Conservation (phyloP, 257 asterid species). For the Striga asiatica region DNA sequence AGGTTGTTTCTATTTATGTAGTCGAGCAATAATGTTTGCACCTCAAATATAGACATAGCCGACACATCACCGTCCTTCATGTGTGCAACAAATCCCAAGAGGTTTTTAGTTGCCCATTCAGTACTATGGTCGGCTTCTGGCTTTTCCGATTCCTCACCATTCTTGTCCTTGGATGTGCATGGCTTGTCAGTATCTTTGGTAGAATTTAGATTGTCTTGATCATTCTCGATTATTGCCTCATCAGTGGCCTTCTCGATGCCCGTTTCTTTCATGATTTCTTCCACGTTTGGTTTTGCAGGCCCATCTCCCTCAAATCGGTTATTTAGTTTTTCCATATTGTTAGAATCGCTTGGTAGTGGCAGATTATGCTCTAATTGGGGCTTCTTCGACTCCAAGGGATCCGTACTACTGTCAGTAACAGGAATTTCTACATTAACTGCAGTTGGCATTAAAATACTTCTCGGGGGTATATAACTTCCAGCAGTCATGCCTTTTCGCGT, state of each 20-base stretch:
- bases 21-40: constrained; percentile 36
- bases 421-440: constrained; percentile 21
- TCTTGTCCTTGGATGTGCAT: not conserved
- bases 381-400: constrained; percentile 26
- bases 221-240: constrained; percentile 5
- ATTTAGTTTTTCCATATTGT: constrained; percentile 9
- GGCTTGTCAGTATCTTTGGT: not conserved
- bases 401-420: constrained; percentile 18
- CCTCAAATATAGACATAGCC: constrained; percentile 37
- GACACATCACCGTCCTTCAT: constrained; percentile 45
- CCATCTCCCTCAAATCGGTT: not conserved
- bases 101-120: constrained; percentile 47
- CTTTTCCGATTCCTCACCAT: constrained; percentile 12
- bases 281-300: not conserved
- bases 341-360: constrained; percentile 13
- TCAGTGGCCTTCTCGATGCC: not conserved
- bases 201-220: constrained; percentile 3
- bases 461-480: constrained; percentile 24
- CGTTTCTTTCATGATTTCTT: not conserved
- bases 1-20: constrained; percentile 46
- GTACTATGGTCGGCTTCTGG: constrained; percentile 9
- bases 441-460: constrained; percentile 14
- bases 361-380: constrained; percentile 12
- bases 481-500: constrained; percentile 33
- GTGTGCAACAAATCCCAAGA: constrained; percentile 46